These are phyloP conservation scores for Ceratorhiza oryzae-sativae DNA, from an alignment of 1,284 basidiomycete species.

Conservation along the genomic window DNA sequence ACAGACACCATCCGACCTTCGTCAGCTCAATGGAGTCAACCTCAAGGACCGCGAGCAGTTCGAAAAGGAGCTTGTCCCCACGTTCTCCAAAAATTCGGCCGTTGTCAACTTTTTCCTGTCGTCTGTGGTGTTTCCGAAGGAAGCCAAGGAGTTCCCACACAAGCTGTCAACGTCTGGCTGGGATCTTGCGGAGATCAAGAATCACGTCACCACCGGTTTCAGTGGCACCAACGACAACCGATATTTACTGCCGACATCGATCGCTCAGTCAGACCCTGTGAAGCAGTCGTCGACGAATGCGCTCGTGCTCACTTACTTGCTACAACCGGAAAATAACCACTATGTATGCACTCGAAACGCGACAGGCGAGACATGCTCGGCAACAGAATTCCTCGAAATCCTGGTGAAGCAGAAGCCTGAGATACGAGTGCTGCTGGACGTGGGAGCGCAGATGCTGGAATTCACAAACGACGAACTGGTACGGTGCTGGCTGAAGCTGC, in stretches of 20 bases:
- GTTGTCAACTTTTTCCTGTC: constrained; percentile 61
- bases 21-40: constrained; percentile 54
- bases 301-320: constrained; percentile 56
- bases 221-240: constrained; percentile 61
- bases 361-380: constrained; percentile 34
- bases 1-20: background rate
- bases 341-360: constrained; percentile 49
- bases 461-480: constrained; percentile 56
- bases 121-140: constrained; percentile 56
- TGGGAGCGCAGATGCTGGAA: constrained; percentile 66
- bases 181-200: constrained; percentile 58
- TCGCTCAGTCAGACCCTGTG: constrained; percentile 55
- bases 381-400: constrained; percentile 51
- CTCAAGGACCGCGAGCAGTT: constrained; percentile 53
- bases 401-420: constrained; percentile 51
- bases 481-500: constrained; percentile 53
- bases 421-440: constrained; percentile 60
- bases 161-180: constrained; percentile 61
- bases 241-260: constrained; percentile 58
- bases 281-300: constrained; percentile 60
- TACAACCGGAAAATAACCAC: constrained; percentile 55
- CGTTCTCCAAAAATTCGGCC: constrained; percentile 53
- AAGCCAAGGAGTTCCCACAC: constrained; percentile 55
- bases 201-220: constrained; percentile 58
- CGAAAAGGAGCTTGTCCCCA: constrained; percentile 49